Conservation (phyloP, 2,329 filamentous ascomycete genomes). For the Sporothrix globosa region DNA sequence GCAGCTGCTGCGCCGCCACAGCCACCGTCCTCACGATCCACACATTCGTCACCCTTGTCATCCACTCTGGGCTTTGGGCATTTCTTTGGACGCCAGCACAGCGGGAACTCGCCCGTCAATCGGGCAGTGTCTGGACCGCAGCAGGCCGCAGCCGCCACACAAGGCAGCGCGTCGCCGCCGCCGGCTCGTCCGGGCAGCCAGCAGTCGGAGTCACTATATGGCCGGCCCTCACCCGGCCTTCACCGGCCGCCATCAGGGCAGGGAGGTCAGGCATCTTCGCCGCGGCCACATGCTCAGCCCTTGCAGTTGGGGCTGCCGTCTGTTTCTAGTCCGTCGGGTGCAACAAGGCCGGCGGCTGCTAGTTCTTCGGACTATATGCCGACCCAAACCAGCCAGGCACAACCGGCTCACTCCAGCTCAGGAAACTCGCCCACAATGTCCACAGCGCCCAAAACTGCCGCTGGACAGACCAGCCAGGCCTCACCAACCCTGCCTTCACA, state of each 20-base stretch:
- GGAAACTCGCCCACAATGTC: not conserved
- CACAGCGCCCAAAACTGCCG: not conserved
- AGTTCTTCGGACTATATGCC: conserved; percentile 18
- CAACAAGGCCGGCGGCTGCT: not conserved
- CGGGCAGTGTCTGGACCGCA: not conserved
- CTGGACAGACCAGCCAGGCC: not conserved
- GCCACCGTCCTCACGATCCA: not conserved
- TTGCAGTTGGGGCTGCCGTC: not conserved
- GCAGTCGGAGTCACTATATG: conserved; percentile 9
- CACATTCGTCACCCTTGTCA: not conserved
- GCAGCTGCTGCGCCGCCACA: not conserved
- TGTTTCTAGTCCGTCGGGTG: not conserved
- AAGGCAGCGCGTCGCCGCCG: not conserved
- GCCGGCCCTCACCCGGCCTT: not conserved
- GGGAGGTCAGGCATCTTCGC: not conserved
- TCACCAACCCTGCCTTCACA: not conserved
- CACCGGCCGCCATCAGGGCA: not conserved
- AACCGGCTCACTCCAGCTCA: not conserved
- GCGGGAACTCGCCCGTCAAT: not conserved
- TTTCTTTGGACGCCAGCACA: not conserved
- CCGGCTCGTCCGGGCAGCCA: not conserved
- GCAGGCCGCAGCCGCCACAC: not conserved
- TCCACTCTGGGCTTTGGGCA: not conserved
- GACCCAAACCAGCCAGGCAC: not conserved
- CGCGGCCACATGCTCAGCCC: not conserved